These are phyloP conservation scores for Globisporangium paroecandrum DNA, from an alignment of 352 stramenopile genomes.

Conservation along the genomic window DNA sequence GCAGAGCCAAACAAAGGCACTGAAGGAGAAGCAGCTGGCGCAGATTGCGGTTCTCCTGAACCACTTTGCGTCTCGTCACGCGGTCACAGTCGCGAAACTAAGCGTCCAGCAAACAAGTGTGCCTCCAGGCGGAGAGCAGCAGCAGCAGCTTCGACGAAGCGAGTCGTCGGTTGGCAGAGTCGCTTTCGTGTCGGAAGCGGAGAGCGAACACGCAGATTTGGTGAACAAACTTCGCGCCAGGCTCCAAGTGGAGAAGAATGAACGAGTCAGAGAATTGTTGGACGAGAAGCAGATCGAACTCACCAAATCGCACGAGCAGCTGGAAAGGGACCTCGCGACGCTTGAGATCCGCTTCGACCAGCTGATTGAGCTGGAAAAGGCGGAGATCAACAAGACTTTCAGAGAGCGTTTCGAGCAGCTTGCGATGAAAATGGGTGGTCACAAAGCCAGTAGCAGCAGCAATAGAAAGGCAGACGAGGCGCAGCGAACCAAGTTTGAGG, in stretches of 20 bases:
- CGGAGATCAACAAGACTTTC: constrained; percentile 34
- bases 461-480: constrained; percentile 1
- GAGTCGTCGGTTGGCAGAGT: background rate
- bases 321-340: constrained; percentile 3
- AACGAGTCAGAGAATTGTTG: constrained; percentile 38
- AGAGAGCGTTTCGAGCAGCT: constrained; percentile 11
- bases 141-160: constrained; percentile 11
- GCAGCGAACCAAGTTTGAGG: constrained; percentile 13
- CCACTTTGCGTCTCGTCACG: constrained; percentile 34
- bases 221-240: constrained; percentile 42
- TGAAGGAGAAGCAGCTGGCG: constrained; percentile 41
- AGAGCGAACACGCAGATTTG: constrained; percentile 32
- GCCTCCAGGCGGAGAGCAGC: constrained; percentile 11
- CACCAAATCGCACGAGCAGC: constrained; percentile 20
- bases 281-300: constrained; percentile 37
- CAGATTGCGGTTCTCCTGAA: constrained; percentile 46
- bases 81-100: constrained; percentile 16
- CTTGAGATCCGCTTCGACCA: constrained; percentile 18
- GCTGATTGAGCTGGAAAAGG: constrained; percentile 32
- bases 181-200: constrained; percentile 1
- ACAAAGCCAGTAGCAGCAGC: constrained; percentile 11
- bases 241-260: constrained; percentile 48
- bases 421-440: background rate
- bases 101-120: background rate
- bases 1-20: constrained; percentile 20